These are phyloP conservation scores for Coemansia reversa DNA, from an alignment of 192 early-diverging fungal genomes.

Conservation along the genomic window DNA sequence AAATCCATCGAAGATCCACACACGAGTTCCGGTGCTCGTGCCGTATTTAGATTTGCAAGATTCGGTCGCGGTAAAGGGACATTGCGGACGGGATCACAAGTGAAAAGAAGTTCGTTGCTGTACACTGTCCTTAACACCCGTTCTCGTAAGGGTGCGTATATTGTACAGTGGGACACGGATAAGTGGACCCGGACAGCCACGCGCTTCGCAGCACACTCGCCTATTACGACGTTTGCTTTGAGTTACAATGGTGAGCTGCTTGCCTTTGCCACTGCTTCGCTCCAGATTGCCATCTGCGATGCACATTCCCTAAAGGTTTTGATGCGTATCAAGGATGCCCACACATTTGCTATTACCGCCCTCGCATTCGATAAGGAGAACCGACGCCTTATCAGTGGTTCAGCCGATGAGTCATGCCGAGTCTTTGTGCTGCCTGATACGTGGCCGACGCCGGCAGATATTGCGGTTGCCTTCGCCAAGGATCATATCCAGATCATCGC, in stretches of 20 bases:
- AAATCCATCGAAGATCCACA: slow-evolving; percentile 43
- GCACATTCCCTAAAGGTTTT: slow-evolving; percentile 61
- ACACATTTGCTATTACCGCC: slow-evolving; percentile 77
- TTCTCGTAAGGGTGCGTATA: slow-evolving; percentile 43
- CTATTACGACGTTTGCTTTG: slow-evolving; percentile 41
- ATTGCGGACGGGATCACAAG: neutral
- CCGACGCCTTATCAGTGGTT: slow-evolving; percentile 72
- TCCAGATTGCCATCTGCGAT: slow-evolving; percentile 66
- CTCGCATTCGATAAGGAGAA: slow-evolving; percentile 70
- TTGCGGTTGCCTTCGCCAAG: slow-evolving; percentile 4
- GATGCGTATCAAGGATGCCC: slow-evolving; percentile 64
- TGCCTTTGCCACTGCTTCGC: slow-evolving; percentile 71
- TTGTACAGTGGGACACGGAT: slow-evolving; percentile 37
- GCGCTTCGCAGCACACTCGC: slow-evolving; percentile 24
- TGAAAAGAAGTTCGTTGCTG: slow-evolving; percentile 20
- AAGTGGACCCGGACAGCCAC: slow-evolving; percentile 30
- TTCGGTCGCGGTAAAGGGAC: slow-evolving; percentile 22
- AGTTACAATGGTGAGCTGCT: slow-evolving; percentile 71
- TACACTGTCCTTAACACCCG: slow-evolving; percentile 53
- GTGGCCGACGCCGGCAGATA: slow-evolving; percentile 41
- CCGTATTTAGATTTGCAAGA: slow-evolving; percentile 40
- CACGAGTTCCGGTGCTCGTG: slow-evolving; percentile 22
- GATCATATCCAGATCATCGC: slow-evolving; percentile 28
- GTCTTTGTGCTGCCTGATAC: slow-evolving; percentile 58
- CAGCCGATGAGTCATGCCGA: slow-evolving; percentile 74